phyloP scores from a whole-genome alignment of 225 moss, liverwort and hornwort species.

The Pseudoscleropodium purum region DNA sequence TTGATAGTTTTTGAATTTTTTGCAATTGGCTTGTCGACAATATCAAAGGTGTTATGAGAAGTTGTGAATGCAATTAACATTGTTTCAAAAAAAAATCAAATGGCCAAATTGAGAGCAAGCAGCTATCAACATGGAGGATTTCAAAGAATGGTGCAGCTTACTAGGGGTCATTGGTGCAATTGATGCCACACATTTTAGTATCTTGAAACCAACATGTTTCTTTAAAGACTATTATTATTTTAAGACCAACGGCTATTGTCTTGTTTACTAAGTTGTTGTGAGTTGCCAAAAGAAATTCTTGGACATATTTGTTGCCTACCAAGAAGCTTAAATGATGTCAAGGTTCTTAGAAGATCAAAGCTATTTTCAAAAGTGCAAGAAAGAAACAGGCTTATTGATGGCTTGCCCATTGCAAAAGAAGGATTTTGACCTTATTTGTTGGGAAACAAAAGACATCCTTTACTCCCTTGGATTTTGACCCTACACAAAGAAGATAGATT shows the following conservation, averaged over 20 bases:
- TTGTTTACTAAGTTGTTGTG: not conserved
- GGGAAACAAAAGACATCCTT: not conserved
- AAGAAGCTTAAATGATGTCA: not conserved
- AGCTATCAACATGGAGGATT: not conserved
- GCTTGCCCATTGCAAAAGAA: accelerated
- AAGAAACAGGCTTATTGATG: not conserved
- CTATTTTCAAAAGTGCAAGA: accelerated
- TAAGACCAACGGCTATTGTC: not conserved
- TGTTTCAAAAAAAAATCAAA: not conserved
- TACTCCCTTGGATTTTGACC: not conserved
- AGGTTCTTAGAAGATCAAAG: not conserved
- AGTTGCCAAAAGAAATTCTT: not conserved
- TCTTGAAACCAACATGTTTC: not conserved
- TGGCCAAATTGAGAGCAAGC: not conserved
- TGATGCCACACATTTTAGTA: not conserved
- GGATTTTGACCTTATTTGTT: not conserved
- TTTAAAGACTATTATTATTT: no score
- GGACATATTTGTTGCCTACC: not conserved
- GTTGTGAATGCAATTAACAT: not conserved
- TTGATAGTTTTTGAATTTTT: no score
- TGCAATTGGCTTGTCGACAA: not conserved
- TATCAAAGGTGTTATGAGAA: not conserved
- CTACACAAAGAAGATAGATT: not conserved
- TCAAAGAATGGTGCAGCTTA: not conserved
- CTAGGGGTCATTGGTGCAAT: not conserved